Percentiles rank a stretch among this genome's conserved stretches.
Evolutionary conservation across 106 monocot genomes (phyloP).

Genomic region (Phalaenopsis equestris): DNA sequence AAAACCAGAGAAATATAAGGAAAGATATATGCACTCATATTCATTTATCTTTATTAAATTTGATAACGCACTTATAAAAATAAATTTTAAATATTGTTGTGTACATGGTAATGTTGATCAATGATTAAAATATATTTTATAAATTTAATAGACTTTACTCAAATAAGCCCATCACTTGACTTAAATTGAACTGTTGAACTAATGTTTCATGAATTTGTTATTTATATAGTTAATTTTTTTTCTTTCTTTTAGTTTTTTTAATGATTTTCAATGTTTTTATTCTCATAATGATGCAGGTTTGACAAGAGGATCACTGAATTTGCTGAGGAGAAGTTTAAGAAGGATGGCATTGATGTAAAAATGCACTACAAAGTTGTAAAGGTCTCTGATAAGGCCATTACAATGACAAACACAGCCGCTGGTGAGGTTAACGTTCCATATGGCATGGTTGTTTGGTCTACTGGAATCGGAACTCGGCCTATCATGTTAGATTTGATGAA

Average conservation of each 20-base stretch:
- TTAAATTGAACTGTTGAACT: too few species aligned
- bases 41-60: too few species aligned
- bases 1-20: too few species aligned
- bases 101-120: too few species aligned
- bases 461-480: conserved; percentile 75
- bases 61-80: too few species aligned
- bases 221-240: too few species aligned
- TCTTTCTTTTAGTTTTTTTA: neutral
- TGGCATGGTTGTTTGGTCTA: conserved; percentile 87
- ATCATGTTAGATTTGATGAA: conserved; percentile 75
- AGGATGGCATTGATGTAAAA: conserved; percentile 75
- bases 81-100: too few species aligned
- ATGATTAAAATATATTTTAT: too few species aligned
- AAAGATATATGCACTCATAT: too few species aligned
- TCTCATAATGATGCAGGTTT: conserved; percentile 38
- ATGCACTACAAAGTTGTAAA: conserved; percentile 53
- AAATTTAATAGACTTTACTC: too few species aligned
- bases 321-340: conserved; percentile 72
- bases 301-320: conserved; percentile 80
- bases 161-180: too few species aligned
- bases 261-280: neutral
- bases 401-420: conserved; percentile 34
- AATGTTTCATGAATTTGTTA: too few species aligned
- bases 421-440: conserved; percentile 45
- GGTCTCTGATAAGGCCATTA: conserved; percentile 63